Evolutionary conservation across 2,329 filamentous ascomycete species (phyloP).

Genomic region (Myriosclerotinia scirpicola): DNA sequence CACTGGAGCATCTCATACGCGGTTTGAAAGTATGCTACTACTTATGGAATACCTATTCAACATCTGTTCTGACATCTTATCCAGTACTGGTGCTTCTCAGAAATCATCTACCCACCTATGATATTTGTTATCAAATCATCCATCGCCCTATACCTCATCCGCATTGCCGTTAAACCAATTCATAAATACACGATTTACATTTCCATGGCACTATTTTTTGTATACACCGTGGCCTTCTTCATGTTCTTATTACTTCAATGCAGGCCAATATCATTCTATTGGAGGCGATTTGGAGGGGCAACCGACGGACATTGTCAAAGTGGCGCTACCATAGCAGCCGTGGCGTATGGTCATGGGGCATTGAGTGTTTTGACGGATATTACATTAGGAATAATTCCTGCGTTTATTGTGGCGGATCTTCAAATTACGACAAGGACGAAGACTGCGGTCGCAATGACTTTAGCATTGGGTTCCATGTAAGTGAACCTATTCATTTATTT

Average conservation of each 20-base stretch:
- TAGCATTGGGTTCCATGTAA: constrained; percentile 43
- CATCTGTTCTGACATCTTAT: background rate
- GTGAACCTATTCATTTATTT: constrained; percentile 25
- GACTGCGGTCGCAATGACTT: constrained; percentile 40
- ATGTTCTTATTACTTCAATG: constrained; percentile 16
- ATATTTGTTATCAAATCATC: constrained; percentile 38
- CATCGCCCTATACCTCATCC: constrained; percentile 21
- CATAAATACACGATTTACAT: constrained; percentile 15
- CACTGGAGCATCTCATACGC: constrained; percentile 17
- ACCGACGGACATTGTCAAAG: constrained; percentile 39
- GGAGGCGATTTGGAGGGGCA: constrained; percentile 38
- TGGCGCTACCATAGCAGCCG: constrained; percentile 34
- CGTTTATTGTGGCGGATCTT: constrained; percentile 45
- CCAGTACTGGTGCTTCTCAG: constrained; percentile 35
- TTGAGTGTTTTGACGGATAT: constrained; percentile 44
- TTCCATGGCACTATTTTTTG: constrained; percentile 27
- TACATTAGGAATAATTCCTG: constrained; percentile 44
- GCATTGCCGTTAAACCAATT: constrained; percentile 16
- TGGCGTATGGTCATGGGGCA: constrained; percentile 44
- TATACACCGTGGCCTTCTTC: constrained; percentile 39
- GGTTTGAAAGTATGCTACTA: constrained; percentile 29
- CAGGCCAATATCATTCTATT: constrained; percentile 42
- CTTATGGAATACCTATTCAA: background rate
- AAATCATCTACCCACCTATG: constrained; percentile 46
- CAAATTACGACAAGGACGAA: constrained; percentile 44